Percentiles rank a stretch among this genome's conserved stretches.
These are phyloP conservation scores for Gastrodia elata DNA, from an alignment of 106 monocot species.

Conservation along the genomic window DNA sequence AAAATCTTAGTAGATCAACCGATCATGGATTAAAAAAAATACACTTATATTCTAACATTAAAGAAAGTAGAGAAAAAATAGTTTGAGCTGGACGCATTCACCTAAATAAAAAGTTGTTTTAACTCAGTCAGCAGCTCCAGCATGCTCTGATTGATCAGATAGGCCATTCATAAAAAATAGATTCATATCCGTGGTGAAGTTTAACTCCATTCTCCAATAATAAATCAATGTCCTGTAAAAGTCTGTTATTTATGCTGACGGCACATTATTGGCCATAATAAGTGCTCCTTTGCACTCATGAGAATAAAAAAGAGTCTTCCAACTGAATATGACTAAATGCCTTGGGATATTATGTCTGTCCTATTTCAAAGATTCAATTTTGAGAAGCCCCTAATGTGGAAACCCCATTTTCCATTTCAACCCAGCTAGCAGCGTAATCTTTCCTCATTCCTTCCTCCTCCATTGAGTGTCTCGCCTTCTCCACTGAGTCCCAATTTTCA, in stretches of 20 bases:
- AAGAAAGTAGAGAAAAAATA: neutral
- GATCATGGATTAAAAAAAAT: neutral
- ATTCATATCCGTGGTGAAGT: neutral
- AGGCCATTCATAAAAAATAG: neutral
- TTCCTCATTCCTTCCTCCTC: constrained; percentile 36
- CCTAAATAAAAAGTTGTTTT: neutral
- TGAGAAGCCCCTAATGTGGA: constrained; percentile 20
- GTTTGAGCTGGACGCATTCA: neutral
- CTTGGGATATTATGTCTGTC: constrained; percentile 12
- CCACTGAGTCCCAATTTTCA: constrained; percentile 36
- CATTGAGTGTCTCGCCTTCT: constrained; percentile 40
- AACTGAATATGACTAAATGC: constrained; percentile 17
- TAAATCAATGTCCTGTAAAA: neutral
- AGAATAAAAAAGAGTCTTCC: constrained; percentile 21
- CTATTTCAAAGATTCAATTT: constrained; percentile 5
- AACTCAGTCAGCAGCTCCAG: neutral
- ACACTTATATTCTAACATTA: neutral
- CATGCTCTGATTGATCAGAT: neutral
- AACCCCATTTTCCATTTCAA: constrained; percentile 29
- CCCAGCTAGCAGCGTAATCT: constrained; percentile 38
- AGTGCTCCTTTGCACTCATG: neutral
- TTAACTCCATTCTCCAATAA: neutral
- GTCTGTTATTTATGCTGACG: neutral
- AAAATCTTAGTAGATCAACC: neutral
- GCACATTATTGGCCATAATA: neutral